Evolutionary conservation across 768 basidiomycete species (phyloP).

Genomic region (Gloeopeniophorella convolvens): DNA sequence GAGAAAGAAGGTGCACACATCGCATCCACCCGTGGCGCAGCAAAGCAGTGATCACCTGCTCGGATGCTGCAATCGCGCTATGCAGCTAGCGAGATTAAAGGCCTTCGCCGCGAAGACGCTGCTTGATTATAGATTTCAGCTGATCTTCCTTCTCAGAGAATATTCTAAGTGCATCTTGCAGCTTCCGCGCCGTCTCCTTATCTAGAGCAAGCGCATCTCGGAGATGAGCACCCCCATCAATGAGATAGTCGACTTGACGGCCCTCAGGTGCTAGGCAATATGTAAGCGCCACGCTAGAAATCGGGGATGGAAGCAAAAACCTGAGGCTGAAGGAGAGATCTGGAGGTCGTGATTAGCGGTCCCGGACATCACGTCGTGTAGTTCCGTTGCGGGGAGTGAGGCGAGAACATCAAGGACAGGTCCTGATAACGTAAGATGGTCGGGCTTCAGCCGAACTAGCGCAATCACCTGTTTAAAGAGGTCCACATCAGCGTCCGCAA

Average conservation of each 20-base stretch:
- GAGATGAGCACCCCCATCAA: constrained; percentile 29
- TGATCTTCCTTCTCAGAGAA: constrained; percentile 37
- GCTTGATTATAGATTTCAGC: too few species aligned
- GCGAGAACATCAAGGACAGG: constrained; percentile 35
- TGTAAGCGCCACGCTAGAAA: too few species aligned
- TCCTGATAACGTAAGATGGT: constrained; percentile 40
- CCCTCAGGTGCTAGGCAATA: constrained; percentile 6
- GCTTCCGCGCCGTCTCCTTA: constrained; percentile 35
- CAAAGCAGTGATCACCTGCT: too few species aligned
- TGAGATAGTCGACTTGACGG: constrained; percentile 31
- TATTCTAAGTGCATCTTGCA: constrained; percentile 39
- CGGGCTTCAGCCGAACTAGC: constrained; percentile 34
- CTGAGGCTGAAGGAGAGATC: too few species aligned
- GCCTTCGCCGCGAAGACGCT: too few species aligned
- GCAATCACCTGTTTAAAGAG: constrained; percentile 32
- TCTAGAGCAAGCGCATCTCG: constrained; percentile 33
- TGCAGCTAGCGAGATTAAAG: too few species aligned
- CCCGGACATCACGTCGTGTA: neutral
- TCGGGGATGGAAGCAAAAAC: too few species aligned
- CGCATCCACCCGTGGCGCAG: too few species aligned
- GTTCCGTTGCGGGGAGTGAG: constrained; percentile 4
- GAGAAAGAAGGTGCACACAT: too few species aligned
- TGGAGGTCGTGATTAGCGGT: too few species aligned
- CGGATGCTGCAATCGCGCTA: too few species aligned
- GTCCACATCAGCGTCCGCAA: neutral